These are phyloP conservation scores for Dendrocalamus sinicus DNA, from an alignment of 176 grass and related monocot species.

Conservation along the genomic window DNA sequence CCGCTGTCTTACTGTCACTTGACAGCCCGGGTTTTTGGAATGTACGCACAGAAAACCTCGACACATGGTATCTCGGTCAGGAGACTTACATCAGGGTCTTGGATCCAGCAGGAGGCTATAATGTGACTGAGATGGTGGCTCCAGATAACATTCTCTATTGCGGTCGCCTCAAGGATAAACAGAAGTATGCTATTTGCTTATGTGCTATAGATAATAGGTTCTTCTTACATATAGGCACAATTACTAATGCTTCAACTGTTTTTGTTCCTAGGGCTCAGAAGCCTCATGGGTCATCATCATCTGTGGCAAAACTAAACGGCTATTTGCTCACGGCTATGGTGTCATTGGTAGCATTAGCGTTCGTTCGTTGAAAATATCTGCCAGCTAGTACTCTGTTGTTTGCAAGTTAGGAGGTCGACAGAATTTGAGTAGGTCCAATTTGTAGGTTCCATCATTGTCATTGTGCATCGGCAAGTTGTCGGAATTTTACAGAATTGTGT, in stretches of 20 bases:
- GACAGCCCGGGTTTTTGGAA: constrained; percentile 97
- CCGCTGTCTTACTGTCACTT: constrained; percentile 75
- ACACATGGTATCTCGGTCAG: constrained; percentile 88
- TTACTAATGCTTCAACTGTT: constrained; percentile 2
- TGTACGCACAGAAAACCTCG: constrained; percentile 80
- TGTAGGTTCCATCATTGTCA: constrained; percentile 36
- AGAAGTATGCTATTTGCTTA: constrained; percentile 61
- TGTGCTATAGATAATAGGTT: background rate
- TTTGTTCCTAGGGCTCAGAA: constrained; percentile 62
- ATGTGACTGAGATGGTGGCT: constrained; percentile 69
- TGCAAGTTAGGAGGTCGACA: constrained; percentile 49
- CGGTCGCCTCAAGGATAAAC: constrained; percentile 74
- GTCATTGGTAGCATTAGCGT: constrained; percentile 27
- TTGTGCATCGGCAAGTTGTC: constrained; percentile 35
- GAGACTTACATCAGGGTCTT: constrained; percentile 79
- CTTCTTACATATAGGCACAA: background rate
- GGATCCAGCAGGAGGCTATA: constrained; percentile 66
- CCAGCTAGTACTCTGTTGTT: constrained; percentile 18
- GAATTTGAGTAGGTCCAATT: constrained; percentile 44
- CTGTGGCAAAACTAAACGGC: background rate
- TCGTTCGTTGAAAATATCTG: constrained; percentile 32
- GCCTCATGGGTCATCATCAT: constrained; percentile 60
- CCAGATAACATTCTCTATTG: constrained; percentile 84
- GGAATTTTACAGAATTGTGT: constrained; percentile 46
- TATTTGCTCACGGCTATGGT: constrained; percentile 46